Conservation (phyloP, 139 green algal genomes). For the Trebouxia sp. region DNA sequence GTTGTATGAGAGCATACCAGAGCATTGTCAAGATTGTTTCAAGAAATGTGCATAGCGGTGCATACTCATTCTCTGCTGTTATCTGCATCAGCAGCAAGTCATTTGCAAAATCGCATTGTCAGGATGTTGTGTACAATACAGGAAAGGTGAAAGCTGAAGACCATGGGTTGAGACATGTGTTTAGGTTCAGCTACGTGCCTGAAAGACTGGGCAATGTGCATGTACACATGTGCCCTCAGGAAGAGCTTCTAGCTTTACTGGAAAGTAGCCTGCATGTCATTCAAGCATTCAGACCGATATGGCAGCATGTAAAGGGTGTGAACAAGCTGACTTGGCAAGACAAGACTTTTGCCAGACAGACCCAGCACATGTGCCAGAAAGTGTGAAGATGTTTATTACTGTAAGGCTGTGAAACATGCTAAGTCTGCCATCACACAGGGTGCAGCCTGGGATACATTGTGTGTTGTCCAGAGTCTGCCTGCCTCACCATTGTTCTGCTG, state of each 20-base stretch:
- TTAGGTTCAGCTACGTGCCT: slow-evolving; percentile 47
- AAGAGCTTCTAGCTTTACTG: slow-evolving; percentile 82
- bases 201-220: slow-evolving; percentile 79
- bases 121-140: too few relatives aligned
- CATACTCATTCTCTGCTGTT: slow-evolving; percentile 71
- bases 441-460: background rate
- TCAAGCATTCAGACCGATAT: too few relatives aligned
- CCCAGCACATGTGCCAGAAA: too few relatives aligned
- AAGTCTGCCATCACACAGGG: too few relatives aligned
- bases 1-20: slow-evolving; percentile 67
- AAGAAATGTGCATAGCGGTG: slow-evolving; percentile 84
- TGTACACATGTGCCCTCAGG: slow-evolving; percentile 80
- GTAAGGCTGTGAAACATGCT: too few relatives aligned
- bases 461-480: background rate
- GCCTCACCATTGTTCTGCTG: slow-evolving; percentile 74
- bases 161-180: background rate
- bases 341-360: too few relatives aligned
- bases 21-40: slow-evolving; percentile 87
- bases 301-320: too few relatives aligned
- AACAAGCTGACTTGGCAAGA: too few relatives aligned
- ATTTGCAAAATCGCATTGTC: background rate
- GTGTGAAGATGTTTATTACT: too few relatives aligned
- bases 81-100: slow-evolving; percentile 58
- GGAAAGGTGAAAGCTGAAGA: too few relatives aligned
- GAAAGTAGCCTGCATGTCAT: slow-evolving; percentile 76